Conservation (phyloP, 2,329 filamentous ascomycete genomes). For the Hypoxylon sp. region DNA sequence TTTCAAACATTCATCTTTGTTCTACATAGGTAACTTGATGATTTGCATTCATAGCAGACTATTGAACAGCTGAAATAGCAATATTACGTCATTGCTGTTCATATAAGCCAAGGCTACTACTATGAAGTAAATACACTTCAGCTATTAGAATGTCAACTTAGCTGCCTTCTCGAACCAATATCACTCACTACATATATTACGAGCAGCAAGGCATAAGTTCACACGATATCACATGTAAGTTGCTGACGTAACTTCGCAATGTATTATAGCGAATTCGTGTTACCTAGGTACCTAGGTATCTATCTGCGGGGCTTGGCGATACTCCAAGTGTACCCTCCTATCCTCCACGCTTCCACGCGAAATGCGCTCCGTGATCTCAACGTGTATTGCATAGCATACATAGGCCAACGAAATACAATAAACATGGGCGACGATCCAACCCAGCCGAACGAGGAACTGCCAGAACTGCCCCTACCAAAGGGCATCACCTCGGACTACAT, state of each 20-base stretch:
- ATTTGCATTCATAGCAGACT: conserved; percentile 6
- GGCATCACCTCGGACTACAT: conserved; percentile 70
- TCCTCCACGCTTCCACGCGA: not conserved
- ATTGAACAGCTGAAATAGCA: not conserved
- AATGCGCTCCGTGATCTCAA: not conserved
- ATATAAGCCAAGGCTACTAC: not conserved
- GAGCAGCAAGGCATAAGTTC: not conserved
- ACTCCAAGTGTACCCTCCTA: not conserved
- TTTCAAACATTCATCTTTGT: conserved; percentile 11
- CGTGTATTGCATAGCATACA: not conserved
- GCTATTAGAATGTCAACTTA: not conserved
- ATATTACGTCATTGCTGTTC: not conserved
- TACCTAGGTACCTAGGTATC: not conserved
- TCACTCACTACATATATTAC: not conserved
- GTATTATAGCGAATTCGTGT: not conserved
- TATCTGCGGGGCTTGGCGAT: conserved; percentile 11
- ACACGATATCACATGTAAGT: not conserved
- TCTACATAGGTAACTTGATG: not conserved
- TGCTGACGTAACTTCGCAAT: conserved; percentile 17
- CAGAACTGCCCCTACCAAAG: conserved; percentile 60
- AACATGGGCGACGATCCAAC: conserved; percentile 23
- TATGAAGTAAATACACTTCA: not conserved
- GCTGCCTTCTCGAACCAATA: not conserved
- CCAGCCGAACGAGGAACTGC: conserved; percentile 28
- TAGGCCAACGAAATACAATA: not conserved